These are phyloP conservation scores for Penicilliopsis zonata DNA, from an alignment of 495 filamentous ascomycete genomes.

Conservation along the genomic window DNA sequence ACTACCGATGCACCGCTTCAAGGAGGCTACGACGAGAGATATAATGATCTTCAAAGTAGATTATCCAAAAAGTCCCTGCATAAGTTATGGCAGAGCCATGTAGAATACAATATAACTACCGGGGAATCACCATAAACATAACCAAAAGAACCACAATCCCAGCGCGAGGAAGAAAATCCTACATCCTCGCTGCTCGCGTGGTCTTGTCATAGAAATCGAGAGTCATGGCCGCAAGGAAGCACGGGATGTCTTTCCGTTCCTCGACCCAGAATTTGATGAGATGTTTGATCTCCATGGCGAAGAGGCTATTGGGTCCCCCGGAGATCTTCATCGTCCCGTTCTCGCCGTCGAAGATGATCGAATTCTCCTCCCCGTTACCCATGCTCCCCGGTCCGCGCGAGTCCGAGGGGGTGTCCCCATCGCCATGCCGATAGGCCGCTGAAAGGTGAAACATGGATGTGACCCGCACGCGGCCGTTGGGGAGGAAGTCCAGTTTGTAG, in stretches of 20 bases:
- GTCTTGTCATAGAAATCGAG: slow-evolving; percentile 86
- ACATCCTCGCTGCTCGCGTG: slow-evolving; percentile 40
- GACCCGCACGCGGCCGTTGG: slow-evolving; percentile 81
- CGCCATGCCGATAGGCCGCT: slow-evolving; percentile 39
- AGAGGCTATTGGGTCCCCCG: slow-evolving; percentile 74
- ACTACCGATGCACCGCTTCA: too few relatives aligned
- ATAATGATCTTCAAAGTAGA: too few relatives aligned
- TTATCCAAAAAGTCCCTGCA: too few relatives aligned
- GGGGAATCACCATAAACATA: too few relatives aligned
- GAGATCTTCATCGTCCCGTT: slow-evolving; percentile 94
- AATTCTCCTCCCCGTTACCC: slow-evolving; percentile 55
- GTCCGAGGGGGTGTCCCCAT: slow-evolving; percentile 32
- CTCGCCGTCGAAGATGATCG: slow-evolving; percentile 94
- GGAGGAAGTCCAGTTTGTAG: slow-evolving; percentile 86
- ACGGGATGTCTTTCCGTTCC: slow-evolving; percentile 79
- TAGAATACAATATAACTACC: too few relatives aligned
- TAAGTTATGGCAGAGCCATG: too few relatives aligned
- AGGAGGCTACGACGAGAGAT: too few relatives aligned
- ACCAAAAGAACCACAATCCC: too few relatives aligned
- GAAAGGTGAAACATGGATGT: slow-evolving; percentile 67
- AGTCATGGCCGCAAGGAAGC: slow-evolving; percentile 80
- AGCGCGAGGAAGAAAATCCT: too few relatives aligned
- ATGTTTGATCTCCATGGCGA: slow-evolving; percentile 71
- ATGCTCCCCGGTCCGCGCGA: slow-evolving; percentile 38
- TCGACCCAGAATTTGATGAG: slow-evolving; percentile 90